Evolutionary conservation across 2,329 filamentous ascomycete species (phyloP), one percentile per base, ranked within the genome.

Genomic region (Phialophora verrucosa): DNA sequence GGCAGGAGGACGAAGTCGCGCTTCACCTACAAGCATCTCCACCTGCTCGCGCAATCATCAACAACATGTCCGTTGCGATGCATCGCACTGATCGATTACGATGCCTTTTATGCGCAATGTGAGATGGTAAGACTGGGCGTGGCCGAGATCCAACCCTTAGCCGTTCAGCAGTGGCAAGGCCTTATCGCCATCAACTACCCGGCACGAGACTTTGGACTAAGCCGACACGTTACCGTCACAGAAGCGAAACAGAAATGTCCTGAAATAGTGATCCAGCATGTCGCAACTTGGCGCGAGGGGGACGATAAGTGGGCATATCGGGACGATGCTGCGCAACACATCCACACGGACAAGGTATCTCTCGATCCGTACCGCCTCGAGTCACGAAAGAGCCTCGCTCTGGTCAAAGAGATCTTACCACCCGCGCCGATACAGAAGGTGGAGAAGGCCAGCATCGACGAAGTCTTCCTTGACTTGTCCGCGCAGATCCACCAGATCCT

Each of bases 171-270:
- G 83, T 98, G 91, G 91, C 91, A 96, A 78, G 92, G 91, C 8
- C 84, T 99, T 27, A 99, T 99, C 75, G 95, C 95, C 2, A 88
- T 99, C 78, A 99, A 99, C 80, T 99, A 99, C 75, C 88, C 95
- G 2, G 93, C 94, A 4, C 88, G 95, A 17, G 85, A 86, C 8
- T 93, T 87, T 73, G 93, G 92, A 1, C 88, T 99, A 62, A 90
- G 84, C 53, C 84, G 94, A 38, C 91, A 96, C 80, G 89, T 94
- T 69, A 91, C 88, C 8, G 85, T 92, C 50, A 83, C 83, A 3
- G 95, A 98, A 74, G 95, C 95, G 20, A 90, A 88, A 78, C 94
- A 94, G 77, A 83, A 92, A 69, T 99, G 95, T 74, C 93, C 94
- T 0, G 83, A 90, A 14, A 83, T 99, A 32, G 88, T 96, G 64